These are phyloP conservation scores for Gracilaria gracilis DNA, from an alignment of 23 red algal genomes.

Conservation along the genomic window DNA sequence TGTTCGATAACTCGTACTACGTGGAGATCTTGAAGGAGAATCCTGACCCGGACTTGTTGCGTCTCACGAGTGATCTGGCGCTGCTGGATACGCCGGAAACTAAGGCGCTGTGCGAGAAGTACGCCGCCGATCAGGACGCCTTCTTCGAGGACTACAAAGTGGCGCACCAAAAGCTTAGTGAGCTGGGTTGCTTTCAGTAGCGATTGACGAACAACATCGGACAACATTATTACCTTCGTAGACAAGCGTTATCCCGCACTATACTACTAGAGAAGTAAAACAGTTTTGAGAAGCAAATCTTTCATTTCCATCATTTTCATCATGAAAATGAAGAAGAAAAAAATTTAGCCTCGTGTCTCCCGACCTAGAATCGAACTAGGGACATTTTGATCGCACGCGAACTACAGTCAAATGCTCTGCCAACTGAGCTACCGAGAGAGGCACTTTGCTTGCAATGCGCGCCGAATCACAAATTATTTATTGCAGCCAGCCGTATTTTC, in stretches of 20 bases:
- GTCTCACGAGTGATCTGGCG: constrained; percentile 81
- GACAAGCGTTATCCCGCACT: no score
- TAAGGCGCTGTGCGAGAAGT: constrained; percentile 84
- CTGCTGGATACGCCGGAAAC: constrained; percentile 84
- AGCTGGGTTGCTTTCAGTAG: constrained; percentile 81
- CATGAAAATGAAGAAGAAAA: neutral
- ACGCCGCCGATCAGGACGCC: constrained; percentile 77
- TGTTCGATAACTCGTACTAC: constrained; percentile 96
- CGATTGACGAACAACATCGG: neutral
- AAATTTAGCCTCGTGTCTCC: neutral
- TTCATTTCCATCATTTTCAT: no score
- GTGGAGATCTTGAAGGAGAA: constrained; percentile 87
- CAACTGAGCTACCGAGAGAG: constrained; percentile 54
- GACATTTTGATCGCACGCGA: constrained; percentile 20
- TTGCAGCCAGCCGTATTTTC: neutral
- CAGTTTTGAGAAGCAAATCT: neutral
- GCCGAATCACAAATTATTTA: neutral
- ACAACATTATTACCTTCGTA: no score
- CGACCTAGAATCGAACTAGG: constrained; percentile 35
- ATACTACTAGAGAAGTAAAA: no score
- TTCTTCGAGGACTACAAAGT: constrained; percentile 95
- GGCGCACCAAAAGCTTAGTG: constrained; percentile 94
- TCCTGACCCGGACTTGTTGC: constrained; percentile 89
- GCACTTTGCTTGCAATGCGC: neutral
- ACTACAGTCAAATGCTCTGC: constrained; percentile 57